Base-by-base conservation (phyloP, 495 filamentous ascomycete species). In the Tuber indicum region DNA sequence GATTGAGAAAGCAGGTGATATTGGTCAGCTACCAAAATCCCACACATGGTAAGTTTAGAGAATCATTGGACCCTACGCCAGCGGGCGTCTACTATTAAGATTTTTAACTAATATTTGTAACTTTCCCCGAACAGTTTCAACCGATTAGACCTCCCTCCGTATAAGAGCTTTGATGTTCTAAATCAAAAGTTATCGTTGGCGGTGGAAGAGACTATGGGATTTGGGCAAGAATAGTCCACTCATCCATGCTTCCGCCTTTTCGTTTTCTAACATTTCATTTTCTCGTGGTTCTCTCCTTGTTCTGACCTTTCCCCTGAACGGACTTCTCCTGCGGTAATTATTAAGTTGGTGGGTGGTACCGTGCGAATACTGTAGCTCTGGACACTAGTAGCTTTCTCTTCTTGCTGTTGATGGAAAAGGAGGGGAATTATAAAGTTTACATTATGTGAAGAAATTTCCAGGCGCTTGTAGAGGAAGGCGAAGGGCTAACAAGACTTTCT, bases 151-250 rank as follows among this genome's bases (percentile, higher is more conserved):
- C 88, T 99, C 21, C 96, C 96, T 23, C 91, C 94, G 62, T 99
- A 99, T 84, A 97, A 97, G 87, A 88, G 87, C 14, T 88, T 94
- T 80, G 94, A 98, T 44, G 88, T 89, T 79, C 87, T 99, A 78
- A 90, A 95, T 82, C 87, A 89, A 81, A 99, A 98, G 86, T 85
- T 99, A 84, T 94, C 93, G 43, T 95, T 96, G 83, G 96, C 96
- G 8, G 96, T 99, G 75, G 96, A 99, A 86, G 96, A 99, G 87
- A 99, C 96, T 16, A 92, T 99, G 87, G 96, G 96, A 76, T 99
- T 99, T 84, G 96, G 96, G 73, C 96, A 99, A 86, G 96, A 99
- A 87, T 99, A 90, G 58, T 45, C 32, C 46, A 47, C 36, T 21
- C 26, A 3, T 17, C 58, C 58, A 66, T 66, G 26, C 14, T 36